Evolutionary conservation across 164 flowering plant genomes (phyloP).

Genomic region (Kalanchoe fedtschenkoi): DNA sequence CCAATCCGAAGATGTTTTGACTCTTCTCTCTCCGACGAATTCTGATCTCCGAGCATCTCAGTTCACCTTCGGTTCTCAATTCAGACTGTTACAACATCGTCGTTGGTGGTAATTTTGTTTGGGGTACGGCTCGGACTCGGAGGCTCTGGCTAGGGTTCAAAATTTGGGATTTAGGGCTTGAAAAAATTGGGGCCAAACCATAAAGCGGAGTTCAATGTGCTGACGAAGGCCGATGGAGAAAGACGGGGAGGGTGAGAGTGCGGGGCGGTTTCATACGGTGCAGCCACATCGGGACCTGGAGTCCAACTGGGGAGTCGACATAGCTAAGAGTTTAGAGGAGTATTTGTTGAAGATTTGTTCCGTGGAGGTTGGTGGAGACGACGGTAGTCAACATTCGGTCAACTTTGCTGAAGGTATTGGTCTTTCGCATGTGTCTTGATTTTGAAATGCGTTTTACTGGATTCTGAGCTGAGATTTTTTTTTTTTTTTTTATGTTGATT

Average conservation of each 20-base stretch:
- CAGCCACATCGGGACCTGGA: conserved; percentile 76
- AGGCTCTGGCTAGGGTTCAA: not conserved
- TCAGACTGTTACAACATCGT: not conserved
- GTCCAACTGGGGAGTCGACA: conserved; percentile 85
- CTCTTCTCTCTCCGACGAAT: not conserved
- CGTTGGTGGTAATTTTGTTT: not conserved
- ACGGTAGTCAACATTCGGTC: conserved; percentile 33
- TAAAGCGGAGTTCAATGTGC: not conserved
- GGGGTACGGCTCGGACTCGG: not conserved
- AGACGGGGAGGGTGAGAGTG: not conserved
- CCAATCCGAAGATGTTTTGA: not conserved
- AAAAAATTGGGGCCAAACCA: not conserved
- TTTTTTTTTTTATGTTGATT: not conserved
- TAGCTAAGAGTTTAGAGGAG: conserved; percentile 76
- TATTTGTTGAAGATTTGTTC: conserved; percentile 77
- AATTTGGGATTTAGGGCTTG: not conserved
- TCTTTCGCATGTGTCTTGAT: not conserved
- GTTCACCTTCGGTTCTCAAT: not conserved
- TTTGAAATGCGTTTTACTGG: not conserved
- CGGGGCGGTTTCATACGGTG: conserved; percentile 34
- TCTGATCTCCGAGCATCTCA: not conserved
- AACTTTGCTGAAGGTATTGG: conserved; percentile 86
- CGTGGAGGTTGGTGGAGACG: conserved; percentile 47
- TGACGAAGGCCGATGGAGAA: not conserved
- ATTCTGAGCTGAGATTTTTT: not conserved